Evolutionary conservation across 2,329 filamentous ascomycete species (phyloP).

Genomic region (Elsinoe fawcettii): DNA sequence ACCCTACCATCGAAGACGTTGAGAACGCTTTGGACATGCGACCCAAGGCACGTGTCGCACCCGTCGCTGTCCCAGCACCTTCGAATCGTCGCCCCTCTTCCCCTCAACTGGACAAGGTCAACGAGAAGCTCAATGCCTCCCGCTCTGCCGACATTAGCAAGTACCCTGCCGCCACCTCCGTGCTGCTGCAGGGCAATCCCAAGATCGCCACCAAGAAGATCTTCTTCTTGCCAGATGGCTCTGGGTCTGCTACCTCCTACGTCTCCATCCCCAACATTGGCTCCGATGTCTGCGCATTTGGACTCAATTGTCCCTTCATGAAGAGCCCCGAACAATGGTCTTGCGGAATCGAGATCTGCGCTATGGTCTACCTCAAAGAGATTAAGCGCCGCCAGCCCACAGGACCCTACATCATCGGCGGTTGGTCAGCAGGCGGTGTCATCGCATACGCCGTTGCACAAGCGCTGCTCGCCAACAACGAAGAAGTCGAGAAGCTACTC

Average conservation of each 20-base stretch:
- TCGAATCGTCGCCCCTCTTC: constrained; percentile 21
- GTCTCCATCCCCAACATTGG: constrained; percentile 50
- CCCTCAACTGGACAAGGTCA: constrained; percentile 41
- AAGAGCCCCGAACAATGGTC: constrained; percentile 58
- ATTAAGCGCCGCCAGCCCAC: constrained; percentile 62
- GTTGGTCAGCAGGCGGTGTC: constrained; percentile 50
- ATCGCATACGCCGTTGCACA: constrained; percentile 46
- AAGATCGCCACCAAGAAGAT: constrained; percentile 49
- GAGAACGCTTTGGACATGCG: constrained; percentile 56
- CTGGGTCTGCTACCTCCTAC: constrained; percentile 60
- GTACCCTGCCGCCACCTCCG: constrained; percentile 45
- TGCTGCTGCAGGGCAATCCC: constrained; percentile 50
- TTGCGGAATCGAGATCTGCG: constrained; percentile 58
- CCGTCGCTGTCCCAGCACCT: constrained; percentile 22
- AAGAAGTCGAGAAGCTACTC: constrained; percentile 44
- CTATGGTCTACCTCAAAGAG: constrained; percentile 58
- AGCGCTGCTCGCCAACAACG: constrained; percentile 41
- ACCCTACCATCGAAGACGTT: constrained; percentile 57
- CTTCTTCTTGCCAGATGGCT: constrained; percentile 47
- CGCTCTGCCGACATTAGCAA: constrained; percentile 36
- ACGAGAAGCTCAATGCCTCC: constrained; percentile 35
- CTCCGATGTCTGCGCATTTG: constrained; percentile 44
- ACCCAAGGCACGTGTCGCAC: constrained; percentile 31
- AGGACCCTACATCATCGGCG: constrained; percentile 51
- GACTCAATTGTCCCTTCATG: constrained; percentile 64